phyloP scores from a whole-genome alignment of 345 rosid species.

The Pseudoturritis turrita region DNA sequence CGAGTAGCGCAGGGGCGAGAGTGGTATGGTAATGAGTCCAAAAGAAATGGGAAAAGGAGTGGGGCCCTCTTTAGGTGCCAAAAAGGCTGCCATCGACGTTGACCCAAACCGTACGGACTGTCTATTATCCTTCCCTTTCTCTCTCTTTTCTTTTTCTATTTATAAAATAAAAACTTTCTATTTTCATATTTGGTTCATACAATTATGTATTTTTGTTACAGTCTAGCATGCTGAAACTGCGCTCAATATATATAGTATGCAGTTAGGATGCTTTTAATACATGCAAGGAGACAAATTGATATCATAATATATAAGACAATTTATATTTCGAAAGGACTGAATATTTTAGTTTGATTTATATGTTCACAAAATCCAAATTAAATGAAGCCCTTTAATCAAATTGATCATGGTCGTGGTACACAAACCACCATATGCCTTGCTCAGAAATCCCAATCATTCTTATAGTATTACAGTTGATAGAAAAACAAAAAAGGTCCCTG shows the following conservation, averaged over 20 bases:
- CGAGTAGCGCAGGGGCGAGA: slow-evolving; percentile 2
- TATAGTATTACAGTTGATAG: too few species aligned
- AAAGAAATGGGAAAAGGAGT: background rate
- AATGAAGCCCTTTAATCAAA: background rate
- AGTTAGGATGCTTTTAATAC: background rate
- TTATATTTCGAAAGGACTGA: too few species aligned
- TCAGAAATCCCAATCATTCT: too few species aligned
- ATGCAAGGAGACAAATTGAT: background rate
- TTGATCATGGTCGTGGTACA: background rate
- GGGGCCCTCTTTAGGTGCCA: slow-evolving; percentile 2
- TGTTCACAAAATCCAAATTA: background rate
- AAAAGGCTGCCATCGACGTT: slow-evolving; percentile 36
- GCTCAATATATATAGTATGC: background rate
- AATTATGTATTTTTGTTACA: background rate
- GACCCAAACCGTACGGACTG: slow-evolving; percentile 27
- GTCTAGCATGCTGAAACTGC: background rate
- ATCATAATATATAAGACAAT: too few species aligned
- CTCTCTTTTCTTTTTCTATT: background rate
- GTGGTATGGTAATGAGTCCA: background rate
- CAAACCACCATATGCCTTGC: too few species aligned
- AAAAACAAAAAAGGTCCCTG: too few species aligned
- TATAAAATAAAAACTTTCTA: background rate
- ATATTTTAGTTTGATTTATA: background rate
- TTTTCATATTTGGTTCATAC: background rate
- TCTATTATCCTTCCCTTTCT: background rate